Percentiles rank a stretch among this genome's conserved stretches.
Evolutionary conservation across 352 stramenopile species (phyloP).

Genomic region (Globisporangium barbulae): DNA sequence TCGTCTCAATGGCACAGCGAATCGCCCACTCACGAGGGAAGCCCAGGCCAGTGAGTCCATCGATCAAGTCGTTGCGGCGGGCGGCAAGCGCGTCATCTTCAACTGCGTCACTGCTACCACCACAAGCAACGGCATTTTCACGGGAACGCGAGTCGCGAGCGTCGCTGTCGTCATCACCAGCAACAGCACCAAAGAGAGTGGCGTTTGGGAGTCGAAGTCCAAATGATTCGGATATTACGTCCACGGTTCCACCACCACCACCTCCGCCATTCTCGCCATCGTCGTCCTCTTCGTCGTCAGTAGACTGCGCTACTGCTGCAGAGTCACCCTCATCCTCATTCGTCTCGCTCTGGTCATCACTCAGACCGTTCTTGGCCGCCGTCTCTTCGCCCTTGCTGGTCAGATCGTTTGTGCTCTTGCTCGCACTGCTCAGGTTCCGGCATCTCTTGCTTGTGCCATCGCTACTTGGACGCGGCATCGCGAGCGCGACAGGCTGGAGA

Average conservation of each 20-base stretch:
- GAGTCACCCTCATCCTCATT: slow-evolving; percentile 3
- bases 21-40: slow-evolving; percentile 81
- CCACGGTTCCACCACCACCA: neutral
- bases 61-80: slow-evolving; percentile 48
- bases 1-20: slow-evolving; percentile 56
- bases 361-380: neutral
- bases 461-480: slow-evolving; percentile 10
- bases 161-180: neutral
- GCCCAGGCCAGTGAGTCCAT: slow-evolving; percentile 77
- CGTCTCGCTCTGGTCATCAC: slow-evolving; percentile 20
- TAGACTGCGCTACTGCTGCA: neutral
- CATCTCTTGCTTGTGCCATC: neutral
- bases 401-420: slow-evolving; percentile 1
- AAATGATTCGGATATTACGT: neutral
- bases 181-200: neutral
- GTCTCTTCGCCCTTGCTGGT: slow-evolving; percentile 7
- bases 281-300: neutral
- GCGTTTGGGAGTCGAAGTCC: neutral
- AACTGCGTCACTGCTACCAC: neutral
- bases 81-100: neutral
- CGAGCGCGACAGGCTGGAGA: slow-evolving; percentile 36
- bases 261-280: neutral
- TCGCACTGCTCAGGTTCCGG: neutral
- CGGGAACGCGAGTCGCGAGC: neutral
- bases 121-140: neutral